These are phyloP conservation scores for Xylaria telfairii DNA, from an alignment of 495 filamentous ascomycete genomes.

Conservation along the genomic window DNA sequence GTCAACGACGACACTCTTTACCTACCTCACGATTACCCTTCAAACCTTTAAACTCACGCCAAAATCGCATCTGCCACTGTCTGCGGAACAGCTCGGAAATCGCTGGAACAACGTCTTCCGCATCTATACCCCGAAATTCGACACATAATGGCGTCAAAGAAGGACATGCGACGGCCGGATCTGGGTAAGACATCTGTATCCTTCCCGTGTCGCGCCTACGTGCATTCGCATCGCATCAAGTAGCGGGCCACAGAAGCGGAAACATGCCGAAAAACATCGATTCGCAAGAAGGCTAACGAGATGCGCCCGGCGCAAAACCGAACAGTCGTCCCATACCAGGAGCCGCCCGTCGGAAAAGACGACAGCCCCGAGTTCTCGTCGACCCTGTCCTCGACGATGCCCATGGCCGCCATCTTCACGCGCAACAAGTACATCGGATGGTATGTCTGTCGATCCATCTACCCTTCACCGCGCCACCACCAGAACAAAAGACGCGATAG, in stretches of 20 bases:
- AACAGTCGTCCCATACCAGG: constrained; percentile 61
- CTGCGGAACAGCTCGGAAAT: not conserved
- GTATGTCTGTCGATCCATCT: constrained; percentile 51
- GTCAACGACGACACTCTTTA: constrained; percentile 12
- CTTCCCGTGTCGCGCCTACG: constrained; percentile 1
- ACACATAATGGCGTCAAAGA: constrained; percentile 71
- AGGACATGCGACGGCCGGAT: constrained; percentile 86
- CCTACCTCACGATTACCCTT: not conserved
- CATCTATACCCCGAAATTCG: not conserved
- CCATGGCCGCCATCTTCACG: constrained; percentile 95
- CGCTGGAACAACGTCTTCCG: not conserved
- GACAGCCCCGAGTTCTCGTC: constrained; percentile 60
- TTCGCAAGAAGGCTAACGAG: constrained; percentile 15
- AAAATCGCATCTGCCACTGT: not conserved
- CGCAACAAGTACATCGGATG: constrained; percentile 89
- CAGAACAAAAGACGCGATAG: too few relatives aligned
- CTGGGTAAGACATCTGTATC: constrained; percentile 63
- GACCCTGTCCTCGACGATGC: constrained; percentile 81
- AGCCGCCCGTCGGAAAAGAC: constrained; percentile 54
- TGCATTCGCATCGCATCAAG: constrained; percentile 22
- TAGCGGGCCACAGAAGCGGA: not conserved
- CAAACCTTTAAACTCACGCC: not conserved
- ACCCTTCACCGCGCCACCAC: not conserved
- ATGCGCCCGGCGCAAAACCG: constrained; percentile 22
- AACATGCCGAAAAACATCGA: constrained; percentile 43